These are phyloP conservation scores for Diaporthe amygdali DNA, from an alignment of 2,329 filamentous ascomycete species.

Conservation along the genomic window DNA sequence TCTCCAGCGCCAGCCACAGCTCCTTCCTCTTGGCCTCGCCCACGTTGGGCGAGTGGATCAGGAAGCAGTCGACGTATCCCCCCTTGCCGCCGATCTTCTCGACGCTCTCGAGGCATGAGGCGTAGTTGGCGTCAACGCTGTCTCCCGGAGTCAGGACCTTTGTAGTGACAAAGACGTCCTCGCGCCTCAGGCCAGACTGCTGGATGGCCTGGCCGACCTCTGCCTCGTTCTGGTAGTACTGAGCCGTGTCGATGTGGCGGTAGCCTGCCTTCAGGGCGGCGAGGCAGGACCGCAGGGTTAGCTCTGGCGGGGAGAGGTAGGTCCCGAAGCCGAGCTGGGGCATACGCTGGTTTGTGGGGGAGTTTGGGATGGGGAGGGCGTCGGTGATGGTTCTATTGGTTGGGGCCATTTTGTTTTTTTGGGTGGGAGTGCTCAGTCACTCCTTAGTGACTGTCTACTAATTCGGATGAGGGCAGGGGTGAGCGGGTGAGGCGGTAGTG, in stretches of 20 bases:
- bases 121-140: constrained; percentile 51
- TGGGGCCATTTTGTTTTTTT: background rate
- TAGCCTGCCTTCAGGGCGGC: constrained; percentile 57
- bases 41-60: constrained; percentile 19
- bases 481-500: background rate
- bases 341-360: background rate
- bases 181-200: constrained; percentile 55
- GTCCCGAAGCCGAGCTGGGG: constrained; percentile 27
- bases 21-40: background rate
- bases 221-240: constrained; percentile 68
- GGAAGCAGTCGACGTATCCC: constrained; percentile 17
- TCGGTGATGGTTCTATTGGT: background rate
- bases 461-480: background rate
- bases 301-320: constrained; percentile 20
- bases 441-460: background rate
- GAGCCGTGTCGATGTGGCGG: constrained; percentile 64
- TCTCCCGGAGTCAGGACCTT: constrained; percentile 55
- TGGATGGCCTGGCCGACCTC: constrained; percentile 65
- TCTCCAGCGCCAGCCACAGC: constrained; percentile 19
- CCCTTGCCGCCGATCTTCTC: constrained; percentile 48
- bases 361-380: background rate
- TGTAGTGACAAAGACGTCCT: constrained; percentile 65
- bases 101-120: constrained; percentile 65
- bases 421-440: background rate
- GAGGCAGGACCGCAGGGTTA: constrained; percentile 33